These are phyloP conservation scores for Pythium aristosporum DNA, from an alignment of 352 stramenopile genomes.

Conservation along the genomic window DNA sequence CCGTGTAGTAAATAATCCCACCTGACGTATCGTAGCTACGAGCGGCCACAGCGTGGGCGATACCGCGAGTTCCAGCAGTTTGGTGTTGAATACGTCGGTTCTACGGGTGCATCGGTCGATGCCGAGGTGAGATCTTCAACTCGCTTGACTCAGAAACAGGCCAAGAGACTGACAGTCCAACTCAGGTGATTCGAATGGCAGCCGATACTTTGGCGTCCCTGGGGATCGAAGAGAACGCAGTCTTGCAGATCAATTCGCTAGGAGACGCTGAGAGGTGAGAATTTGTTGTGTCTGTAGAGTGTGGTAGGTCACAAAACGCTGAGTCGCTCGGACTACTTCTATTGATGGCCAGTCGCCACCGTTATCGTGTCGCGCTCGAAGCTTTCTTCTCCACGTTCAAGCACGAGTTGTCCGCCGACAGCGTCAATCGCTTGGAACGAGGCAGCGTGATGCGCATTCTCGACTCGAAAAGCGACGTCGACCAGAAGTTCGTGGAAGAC, in stretches of 20 bases:
- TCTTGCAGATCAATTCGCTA: conserved; percentile 80
- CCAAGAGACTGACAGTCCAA: not conserved
- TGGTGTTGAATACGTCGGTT: conserved; percentile 84
- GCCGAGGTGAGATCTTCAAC: conserved; percentile 45
- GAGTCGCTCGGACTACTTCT: not conserved
- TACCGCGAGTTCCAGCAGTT: conserved; percentile 90
- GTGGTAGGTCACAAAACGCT: not conserved
- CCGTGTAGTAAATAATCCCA: not conserved
- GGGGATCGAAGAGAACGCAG: conserved; percentile 58
- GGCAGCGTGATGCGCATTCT: conserved; percentile 86
- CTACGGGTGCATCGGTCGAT: conserved; percentile 71
- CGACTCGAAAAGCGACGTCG: conserved; percentile 76
- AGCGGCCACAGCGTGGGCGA: conserved; percentile 80
- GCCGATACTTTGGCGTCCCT: conserved; percentile 51
- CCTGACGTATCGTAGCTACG: conserved; percentile 49
- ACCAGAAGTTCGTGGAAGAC: conserved; percentile 67
- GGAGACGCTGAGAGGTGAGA: conserved; percentile 74
- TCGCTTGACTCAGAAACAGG: not conserved
- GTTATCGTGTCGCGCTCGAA: conserved; percentile 68
- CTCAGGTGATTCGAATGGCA: conserved; percentile 79
- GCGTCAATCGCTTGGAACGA: conserved; percentile 69
- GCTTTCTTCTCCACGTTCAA: conserved; percentile 63
- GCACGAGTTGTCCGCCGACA: conserved; percentile 69
- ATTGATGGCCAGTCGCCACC: conserved; percentile 39
- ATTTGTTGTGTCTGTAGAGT: not conserved